Conservation (phyloP, 2,329 filamentous ascomycete genomes). For the Phialocephala sp. region DNA sequence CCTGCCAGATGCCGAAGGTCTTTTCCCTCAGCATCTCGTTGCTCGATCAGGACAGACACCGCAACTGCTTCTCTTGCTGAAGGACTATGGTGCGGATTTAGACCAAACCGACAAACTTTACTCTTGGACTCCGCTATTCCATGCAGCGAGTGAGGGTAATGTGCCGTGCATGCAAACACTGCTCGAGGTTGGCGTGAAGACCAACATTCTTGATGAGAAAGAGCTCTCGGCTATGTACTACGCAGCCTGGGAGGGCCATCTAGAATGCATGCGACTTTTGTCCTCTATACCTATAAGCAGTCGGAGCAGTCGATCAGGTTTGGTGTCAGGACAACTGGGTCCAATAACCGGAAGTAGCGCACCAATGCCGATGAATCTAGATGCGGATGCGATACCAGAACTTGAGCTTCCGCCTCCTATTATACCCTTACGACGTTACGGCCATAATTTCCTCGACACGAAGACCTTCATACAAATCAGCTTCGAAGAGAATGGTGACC, state of each 20-base stretch:
- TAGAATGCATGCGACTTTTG: slow-evolving; percentile 91
- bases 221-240: slow-evolving; percentile 96
- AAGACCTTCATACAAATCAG: slow-evolving; percentile 95
- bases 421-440: slow-evolving; percentile 91
- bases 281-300: slow-evolving; percentile 52
- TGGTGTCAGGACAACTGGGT: slow-evolving; percentile 43
- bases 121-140: slow-evolving; percentile 95
- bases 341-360: slow-evolving; percentile 40
- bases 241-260: slow-evolving; percentile 94
- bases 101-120: slow-evolving; percentile 95
- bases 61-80: slow-evolving; percentile 78
- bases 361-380: slow-evolving; percentile 66
- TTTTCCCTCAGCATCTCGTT: slow-evolving; percentile 97
- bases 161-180: slow-evolving; percentile 85
- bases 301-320: slow-evolving; percentile 15
- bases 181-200: slow-evolving; percentile 78
- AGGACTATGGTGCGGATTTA: slow-evolving; percentile 85
- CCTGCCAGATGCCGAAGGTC: slow-evolving; percentile 91
- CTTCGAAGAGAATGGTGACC: slow-evolving; percentile 77
- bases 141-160: slow-evolving; percentile 95
- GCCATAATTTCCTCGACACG: slow-evolving; percentile 97
- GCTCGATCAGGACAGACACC: slow-evolving; percentile 86
- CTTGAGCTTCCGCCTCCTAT: slow-evolving; percentile 94
- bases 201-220: slow-evolving; percentile 88
- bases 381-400: slow-evolving; percentile 87